Base-by-base conservation (phyloP, 2,329 filamentous ascomycete genomes). In the Nakataea oryzae region DNA sequence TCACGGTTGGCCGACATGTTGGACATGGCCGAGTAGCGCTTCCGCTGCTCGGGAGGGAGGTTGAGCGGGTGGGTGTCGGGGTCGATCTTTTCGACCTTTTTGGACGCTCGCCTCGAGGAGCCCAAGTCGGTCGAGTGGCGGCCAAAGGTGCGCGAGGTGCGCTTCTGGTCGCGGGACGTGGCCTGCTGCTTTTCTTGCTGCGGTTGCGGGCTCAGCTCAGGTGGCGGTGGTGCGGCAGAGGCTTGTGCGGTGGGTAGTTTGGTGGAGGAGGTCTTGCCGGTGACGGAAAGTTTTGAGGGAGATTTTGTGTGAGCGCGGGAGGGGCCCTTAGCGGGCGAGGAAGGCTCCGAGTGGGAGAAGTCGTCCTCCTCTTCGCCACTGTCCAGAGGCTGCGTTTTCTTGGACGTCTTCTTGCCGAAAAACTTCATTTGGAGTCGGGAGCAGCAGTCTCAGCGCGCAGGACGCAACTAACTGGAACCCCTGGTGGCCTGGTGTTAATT, bases 51-150 rank as follows among this genome's bases (percentile, higher is more conserved):
- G 58, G 92, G 92, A 2, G 89, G 91, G 27, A 96, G 85, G 71
- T 97, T 97, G 61, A 97, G 83, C 54, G 93, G 93, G 74, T 97
- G 93, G 3, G 86, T 88, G 72, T 93, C 84, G 66, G 81, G 80
- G 72, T 90, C 86, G 70, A 79, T 75, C 72, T 84, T 85, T 68
- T 75, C 76, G 41, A n/a, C n/a, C n/a, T n/a, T n/a, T n/a, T n/a
- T n/a, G n/a, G n/a, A n/a, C n/a, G 41, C 21, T 66, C 81, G 78
- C 62, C 81, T 78, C 41, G 73, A 75, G 21, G 72, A 74, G 61
- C 74, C 74, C 28, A 78, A 74, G 63, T 83, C 80, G 63, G 78
- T 79, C 50, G 80, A 74, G 65, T 81, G 76, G 64, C 80, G 77
- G 62, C 71, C 72, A 65, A 76, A 83, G 63, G 77, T 77, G 60